These are phyloP conservation scores for Alternaria gansuensis DNA, from an alignment of 2,329 filamentous ascomycete genomes.

Conservation along the genomic window DNA sequence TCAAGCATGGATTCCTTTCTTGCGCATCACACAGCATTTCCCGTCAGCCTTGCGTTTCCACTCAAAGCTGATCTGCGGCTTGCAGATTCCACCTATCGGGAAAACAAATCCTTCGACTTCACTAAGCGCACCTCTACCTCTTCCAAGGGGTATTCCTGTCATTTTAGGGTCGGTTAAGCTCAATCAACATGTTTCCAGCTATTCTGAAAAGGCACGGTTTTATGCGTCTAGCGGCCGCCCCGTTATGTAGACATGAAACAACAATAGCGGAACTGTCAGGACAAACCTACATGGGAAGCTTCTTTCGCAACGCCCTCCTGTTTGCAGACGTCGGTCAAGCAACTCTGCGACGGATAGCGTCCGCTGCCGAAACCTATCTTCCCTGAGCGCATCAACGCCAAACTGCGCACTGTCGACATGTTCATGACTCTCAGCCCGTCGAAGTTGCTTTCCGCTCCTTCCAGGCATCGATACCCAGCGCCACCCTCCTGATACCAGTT, in stretches of 20 bases:
- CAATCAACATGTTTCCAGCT: constrained; percentile 12
- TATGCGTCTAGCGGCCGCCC: constrained; percentile 9
- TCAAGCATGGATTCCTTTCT: not conserved
- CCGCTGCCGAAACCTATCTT: too few relatives aligned
- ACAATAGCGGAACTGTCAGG: constrained; percentile 4
- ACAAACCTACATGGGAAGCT: constrained; percentile 7
- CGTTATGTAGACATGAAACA: constrained; percentile 14
- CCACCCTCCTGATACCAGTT: not conserved
- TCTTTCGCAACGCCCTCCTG: constrained; percentile 1
- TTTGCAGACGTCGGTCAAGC: constrained; percentile 1
- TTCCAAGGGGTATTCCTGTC: not conserved
- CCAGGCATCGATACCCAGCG: constrained; percentile 1
- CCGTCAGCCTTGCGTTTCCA: not conserved
- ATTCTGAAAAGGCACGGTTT: not conserved
- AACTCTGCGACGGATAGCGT: too few relatives aligned
- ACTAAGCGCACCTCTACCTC: not conserved
- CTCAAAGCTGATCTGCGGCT: not conserved
- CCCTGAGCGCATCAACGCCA: constrained; percentile 2
- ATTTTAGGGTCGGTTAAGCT: constrained; percentile 11
- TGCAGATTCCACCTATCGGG: constrained; percentile 16
- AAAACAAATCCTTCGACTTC: not conserved
- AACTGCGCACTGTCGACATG: not conserved
- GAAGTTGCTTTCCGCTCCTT: not conserved
- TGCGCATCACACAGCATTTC: not conserved
- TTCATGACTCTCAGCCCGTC: constrained; percentile 2